phyloP scores from a whole-genome alignment of 2,329 filamentous ascomycete genomes.

The Metarhizium humberi region DNA sequence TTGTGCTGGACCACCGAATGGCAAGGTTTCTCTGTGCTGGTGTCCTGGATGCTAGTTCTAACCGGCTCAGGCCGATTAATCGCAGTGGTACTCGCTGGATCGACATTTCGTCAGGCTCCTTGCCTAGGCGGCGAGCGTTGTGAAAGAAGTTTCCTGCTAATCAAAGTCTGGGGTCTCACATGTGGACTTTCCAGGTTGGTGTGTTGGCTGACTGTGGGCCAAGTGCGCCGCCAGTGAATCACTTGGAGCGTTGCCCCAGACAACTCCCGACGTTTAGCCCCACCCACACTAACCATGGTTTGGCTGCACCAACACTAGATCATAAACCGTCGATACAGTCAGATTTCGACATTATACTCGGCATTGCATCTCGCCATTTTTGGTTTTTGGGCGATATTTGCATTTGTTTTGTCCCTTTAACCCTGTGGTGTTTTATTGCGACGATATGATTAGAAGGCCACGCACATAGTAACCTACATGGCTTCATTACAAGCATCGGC shows the following conservation, averaged over 20 bases:
- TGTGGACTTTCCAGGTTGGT: too few relatives aligned
- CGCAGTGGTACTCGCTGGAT: constrained; percentile 1
- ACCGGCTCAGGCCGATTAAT: background rate
- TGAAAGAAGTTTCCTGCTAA: background rate
- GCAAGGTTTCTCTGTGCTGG: background rate
- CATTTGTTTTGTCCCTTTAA: constrained; percentile 8
- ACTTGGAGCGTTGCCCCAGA: constrained; percentile 23
- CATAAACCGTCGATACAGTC: constrained; percentile 7
- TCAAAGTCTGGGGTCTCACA: background rate
- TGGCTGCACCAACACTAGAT: constrained; percentile 4
- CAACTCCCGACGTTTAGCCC: constrained; percentile 27
- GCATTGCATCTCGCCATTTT: constrained; percentile 14
- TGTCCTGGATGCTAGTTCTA: background rate
- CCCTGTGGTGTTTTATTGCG: constrained; percentile 9
- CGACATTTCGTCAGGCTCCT: constrained; percentile 7
- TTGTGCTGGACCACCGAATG: constrained; percentile 25
- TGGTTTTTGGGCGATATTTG: constrained; percentile 5
- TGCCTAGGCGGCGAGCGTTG: background rate
- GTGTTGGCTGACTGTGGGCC: too few relatives aligned
- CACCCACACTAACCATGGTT: constrained; percentile 1
- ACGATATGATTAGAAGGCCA: constrained; percentile 23
- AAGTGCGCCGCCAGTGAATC: background rate
- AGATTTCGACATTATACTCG: constrained; percentile 11
- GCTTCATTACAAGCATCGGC: constrained; percentile 32
- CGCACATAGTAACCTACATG: constrained; percentile 26